A percentile compares a stretch with the other conserved stretches of the same genome.
Evolutionary conservation across 176 grass and related monocot genomes (phyloP).

Genomic region (Juncus effusus): DNA sequence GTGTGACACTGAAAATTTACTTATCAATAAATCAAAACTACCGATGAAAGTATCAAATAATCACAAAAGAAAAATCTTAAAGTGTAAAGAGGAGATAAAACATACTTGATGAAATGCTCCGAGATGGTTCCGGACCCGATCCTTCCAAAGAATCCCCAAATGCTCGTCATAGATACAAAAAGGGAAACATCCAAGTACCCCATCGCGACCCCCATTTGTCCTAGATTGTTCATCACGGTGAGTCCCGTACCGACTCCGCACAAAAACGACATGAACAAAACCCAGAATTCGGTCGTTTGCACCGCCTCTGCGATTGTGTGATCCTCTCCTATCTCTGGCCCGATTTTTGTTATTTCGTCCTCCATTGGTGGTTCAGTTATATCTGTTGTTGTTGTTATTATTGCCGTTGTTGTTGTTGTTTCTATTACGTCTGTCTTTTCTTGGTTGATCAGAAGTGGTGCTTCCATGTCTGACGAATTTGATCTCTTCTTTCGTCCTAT

Average conservation of each 20-base stretch:
- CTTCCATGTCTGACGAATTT: conserved; percentile 6
- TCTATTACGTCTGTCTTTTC: conserved; percentile 44
- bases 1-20: too few relatives aligned
- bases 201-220: conserved; percentile 91
- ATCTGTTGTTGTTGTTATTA: conserved; percentile 3
- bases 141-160: conserved; percentile 95
- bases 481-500: conserved; percentile 21
- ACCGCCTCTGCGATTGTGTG: conserved; percentile 76
- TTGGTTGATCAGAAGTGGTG: conserved; percentile 19
- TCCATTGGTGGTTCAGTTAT: neutral
- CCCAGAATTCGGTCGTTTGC: conserved; percentile 69
- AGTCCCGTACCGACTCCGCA: conserved; percentile 88
- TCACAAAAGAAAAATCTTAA: neutral
- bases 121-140: conserved; percentile 84
- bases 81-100: neutral
- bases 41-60: neutral
- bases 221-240: conserved; percentile 95
- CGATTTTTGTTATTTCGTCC: neutral
- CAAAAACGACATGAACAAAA: conserved; percentile 77
- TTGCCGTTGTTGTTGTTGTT: conserved; percentile 1
- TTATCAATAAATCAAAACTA: too few relatives aligned
- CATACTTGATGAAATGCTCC: conserved; percentile 93
- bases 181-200: conserved; percentile 82
- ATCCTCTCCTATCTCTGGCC: conserved; percentile 72
- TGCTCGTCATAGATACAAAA: conserved; percentile 96